Evolutionary conservation across 768 basidiomycete genomes (phyloP).

Genomic region (Nidularia sp.): DNA sequence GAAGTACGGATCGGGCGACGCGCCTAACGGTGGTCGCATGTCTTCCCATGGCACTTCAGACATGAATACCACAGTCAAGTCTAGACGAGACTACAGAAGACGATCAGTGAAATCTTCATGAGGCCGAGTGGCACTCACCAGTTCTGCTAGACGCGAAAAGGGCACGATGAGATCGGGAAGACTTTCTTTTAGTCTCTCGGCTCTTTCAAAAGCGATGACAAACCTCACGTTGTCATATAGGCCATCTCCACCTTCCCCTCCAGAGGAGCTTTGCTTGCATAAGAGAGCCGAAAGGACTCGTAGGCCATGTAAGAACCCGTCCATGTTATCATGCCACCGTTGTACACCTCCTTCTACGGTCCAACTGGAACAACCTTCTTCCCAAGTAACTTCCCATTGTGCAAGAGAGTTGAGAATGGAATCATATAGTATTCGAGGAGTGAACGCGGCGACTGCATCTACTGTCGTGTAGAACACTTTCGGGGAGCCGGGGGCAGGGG

Average conservation of each 20-base stretch:
- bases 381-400: conserved; percentile 53
- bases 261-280: conserved; percentile 17
- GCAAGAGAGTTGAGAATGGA: conserved; percentile 58
- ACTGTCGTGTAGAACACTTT: conserved; percentile 39
- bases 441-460: conserved; percentile 59
- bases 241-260: too few relatives aligned
- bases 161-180: conserved; percentile 69
- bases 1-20: conserved; percentile 70
- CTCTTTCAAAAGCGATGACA: conserved; percentile 63
- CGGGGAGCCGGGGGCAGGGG: conserved; percentile 8
- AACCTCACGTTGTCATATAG: conserved; percentile 30
- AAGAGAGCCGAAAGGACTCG: conserved; percentile 29
- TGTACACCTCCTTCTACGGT: conserved; percentile 27
- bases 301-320: conserved; percentile 69
- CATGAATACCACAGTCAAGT: conserved; percentile 57
- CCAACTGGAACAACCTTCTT: conserved; percentile 62
- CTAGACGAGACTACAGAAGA: conserved; percentile 45
- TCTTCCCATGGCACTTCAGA: conserved; percentile 71
- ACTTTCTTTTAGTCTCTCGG: conserved; percentile 58
- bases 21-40: conserved; percentile 63
- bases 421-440: conserved; percentile 62
- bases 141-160: conserved; percentile 63
- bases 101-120: not conserved
- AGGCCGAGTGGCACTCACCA: conserved; percentile 38
- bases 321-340: conserved; percentile 62